Evolutionary conservation across 345 rosid genomes (phyloP).

Genomic region (Punica granatum): DNA sequence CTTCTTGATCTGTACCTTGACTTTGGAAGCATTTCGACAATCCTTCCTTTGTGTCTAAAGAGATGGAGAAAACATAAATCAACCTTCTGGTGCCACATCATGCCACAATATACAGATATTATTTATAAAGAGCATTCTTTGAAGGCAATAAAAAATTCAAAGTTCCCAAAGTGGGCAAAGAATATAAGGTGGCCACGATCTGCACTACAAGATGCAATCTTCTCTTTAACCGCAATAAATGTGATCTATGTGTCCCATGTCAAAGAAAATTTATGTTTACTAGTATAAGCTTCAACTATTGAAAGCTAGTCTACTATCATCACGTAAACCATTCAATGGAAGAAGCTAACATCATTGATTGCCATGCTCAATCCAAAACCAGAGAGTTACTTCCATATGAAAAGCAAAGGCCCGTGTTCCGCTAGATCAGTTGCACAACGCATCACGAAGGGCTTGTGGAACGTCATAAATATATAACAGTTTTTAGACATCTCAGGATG

Average conservation of each 20-base stretch:
- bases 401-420: no score
- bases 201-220: not conserved
- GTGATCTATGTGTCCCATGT: not conserved
- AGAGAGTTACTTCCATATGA: not conserved
- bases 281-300: not conserved
- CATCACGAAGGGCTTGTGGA: not conserved
- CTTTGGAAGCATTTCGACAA: slow-evolving; percentile 23
- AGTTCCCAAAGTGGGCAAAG: not conserved
- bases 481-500: no score
- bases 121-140: not conserved
- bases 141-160: not conserved
- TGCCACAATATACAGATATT: not conserved
- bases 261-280: not conserved
- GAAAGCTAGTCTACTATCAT: not conserved
- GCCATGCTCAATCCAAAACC: not conserved
- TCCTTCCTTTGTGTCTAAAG: slow-evolving; percentile 30
- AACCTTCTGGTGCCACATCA: not conserved
- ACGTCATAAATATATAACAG: not conserved
- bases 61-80: not conserved
- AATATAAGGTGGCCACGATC: not conserved
- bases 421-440: not conserved
- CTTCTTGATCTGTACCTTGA: slow-evolving; percentile 28
- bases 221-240: not conserved
- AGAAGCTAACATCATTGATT: not conserved
- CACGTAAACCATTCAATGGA: not conserved